Percentiles rank a stretch among this genome's conserved stretches.
These are phyloP conservation scores for Conticribra weissflogii DNA, from an alignment of 108 stramenopile genomes.

Conservation along the genomic window DNA sequence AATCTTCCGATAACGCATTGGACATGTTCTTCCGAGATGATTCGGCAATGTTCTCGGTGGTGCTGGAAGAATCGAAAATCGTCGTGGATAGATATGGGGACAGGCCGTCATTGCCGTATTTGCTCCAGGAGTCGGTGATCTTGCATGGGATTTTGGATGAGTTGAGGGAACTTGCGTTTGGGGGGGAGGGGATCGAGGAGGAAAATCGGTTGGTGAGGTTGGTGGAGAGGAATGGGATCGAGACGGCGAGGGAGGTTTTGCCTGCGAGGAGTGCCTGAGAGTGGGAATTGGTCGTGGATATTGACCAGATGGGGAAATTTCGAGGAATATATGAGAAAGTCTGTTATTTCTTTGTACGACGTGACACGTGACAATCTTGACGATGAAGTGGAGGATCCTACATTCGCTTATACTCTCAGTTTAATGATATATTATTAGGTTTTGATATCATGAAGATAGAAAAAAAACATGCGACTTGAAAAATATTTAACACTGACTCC, in stretches of 20 bases:
- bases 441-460: too few relatives aligned
- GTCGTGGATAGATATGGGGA: slow-evolving; percentile 57
- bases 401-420: too few relatives aligned
- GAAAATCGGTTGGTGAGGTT: slow-evolving; percentile 66
- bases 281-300: too few relatives aligned
- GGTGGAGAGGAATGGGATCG: slow-evolving; percentile 52
- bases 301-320: not conserved
- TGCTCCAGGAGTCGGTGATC: slow-evolving; percentile 72
- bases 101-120: slow-evolving; percentile 63
- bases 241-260: slow-evolving; percentile 54
- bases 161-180: slow-evolving; percentile 57
- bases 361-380: too few relatives aligned
- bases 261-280: slow-evolving; percentile 64
- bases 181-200: slow-evolving; percentile 51
- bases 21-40: slow-evolving; percentile 70
- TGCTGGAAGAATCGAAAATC: slow-evolving; percentile 44
- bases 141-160: slow-evolving; percentile 76
- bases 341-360: too few relatives aligned
- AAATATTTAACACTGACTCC: too few relatives aligned
- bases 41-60: slow-evolving; percentile 63
- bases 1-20: slow-evolving; percentile 54
- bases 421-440: too few relatives aligned
- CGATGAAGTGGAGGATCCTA: too few relatives aligned
- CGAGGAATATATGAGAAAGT: not conserved
- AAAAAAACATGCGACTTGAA: too few relatives aligned